Evolutionary conservation across 129 eudicot species (phyloP).

Genomic region (Flaveria linearis): DNA sequence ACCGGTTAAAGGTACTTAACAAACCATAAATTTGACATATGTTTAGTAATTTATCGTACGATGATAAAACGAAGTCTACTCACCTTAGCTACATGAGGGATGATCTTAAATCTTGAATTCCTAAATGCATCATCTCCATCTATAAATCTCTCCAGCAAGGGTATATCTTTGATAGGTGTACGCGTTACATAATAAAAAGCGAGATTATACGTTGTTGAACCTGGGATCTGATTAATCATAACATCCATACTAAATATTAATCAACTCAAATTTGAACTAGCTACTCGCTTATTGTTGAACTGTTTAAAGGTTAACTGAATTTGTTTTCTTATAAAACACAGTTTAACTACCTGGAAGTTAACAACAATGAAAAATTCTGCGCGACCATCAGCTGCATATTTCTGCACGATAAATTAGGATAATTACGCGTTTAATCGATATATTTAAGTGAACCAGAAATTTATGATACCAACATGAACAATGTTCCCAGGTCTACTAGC

Average conservation of each 20-base stretch:
- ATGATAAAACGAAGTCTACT: background rate
- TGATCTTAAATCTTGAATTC: conserved; percentile 73
- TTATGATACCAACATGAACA: conserved; percentile 51
- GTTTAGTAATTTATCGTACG: too few species aligned
- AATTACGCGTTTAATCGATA: conserved; percentile 9
- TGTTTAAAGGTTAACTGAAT: too few species aligned
- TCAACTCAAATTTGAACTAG: too few species aligned
- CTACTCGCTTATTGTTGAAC: too few species aligned
- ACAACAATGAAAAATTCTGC: conserved; percentile 62
- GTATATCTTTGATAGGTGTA: conserved; percentile 49
- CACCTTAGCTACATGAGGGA: conserved; percentile 63
- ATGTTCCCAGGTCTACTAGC: conserved; percentile 65
- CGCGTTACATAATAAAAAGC: conserved; percentile 52
- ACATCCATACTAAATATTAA: too few species aligned
- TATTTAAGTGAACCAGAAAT: background rate
- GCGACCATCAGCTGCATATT: conserved; percentile 64
- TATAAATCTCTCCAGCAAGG: conserved; percentile 63
- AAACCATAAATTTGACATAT: too few species aligned
- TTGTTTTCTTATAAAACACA: too few species aligned
- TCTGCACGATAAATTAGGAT: conserved; percentile 39
- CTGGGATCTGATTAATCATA: conserved; percentile 40
- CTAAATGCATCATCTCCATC: conserved; percentile 71
- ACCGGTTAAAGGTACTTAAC: too few species aligned
- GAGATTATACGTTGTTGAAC: conserved; percentile 52
- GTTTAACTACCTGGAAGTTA: conserved; percentile 47